Conservation (phyloP, 768 basidiomycete genomes). For the Kwoniella pini region DNA sequence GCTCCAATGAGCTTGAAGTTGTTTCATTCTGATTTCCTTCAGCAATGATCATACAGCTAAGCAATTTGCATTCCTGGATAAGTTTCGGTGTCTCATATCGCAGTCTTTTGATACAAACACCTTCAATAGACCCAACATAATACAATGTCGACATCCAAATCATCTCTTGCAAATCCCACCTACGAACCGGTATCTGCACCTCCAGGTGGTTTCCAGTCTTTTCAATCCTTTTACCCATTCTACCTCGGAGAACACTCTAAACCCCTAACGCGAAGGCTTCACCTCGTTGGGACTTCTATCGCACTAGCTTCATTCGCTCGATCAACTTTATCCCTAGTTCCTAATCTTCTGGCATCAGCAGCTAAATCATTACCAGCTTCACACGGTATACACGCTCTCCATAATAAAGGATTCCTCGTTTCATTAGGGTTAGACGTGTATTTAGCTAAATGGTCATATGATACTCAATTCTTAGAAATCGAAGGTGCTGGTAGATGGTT, state of each 20-base stretch:
- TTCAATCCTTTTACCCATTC: constrained; percentile 42
- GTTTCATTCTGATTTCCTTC: too few relatives aligned
- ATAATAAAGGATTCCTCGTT: not conserved
- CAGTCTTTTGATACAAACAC: too few relatives aligned
- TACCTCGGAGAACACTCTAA: constrained; percentile 45
- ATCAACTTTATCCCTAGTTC: constrained; percentile 23
- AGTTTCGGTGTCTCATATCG: too few relatives aligned
- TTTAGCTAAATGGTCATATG: constrained; percentile 7
- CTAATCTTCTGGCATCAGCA: not conserved
- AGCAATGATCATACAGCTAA: too few relatives aligned
- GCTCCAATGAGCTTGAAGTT: too few relatives aligned
- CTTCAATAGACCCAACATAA: not conserved
- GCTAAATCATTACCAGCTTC: constrained; percentile 1
- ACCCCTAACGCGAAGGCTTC: constrained; percentile 30
- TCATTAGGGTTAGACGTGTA: constrained; percentile 4
- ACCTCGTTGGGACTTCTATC: constrained; percentile 36
- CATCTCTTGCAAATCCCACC: constrained; percentile 10
- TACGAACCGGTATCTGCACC: constrained; percentile 8
- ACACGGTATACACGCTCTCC: not conserved
- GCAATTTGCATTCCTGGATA: too few relatives aligned
- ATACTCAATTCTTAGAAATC: constrained; percentile 1
- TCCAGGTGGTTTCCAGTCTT: constrained; percentile 16
- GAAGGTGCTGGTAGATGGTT: constrained; percentile 18
- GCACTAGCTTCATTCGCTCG: constrained; percentile 26
- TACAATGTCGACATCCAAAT: constrained; percentile 4